Conservation (phyloP, 2,329 filamentous ascomycete genomes). For the Cercospora berteroae region DNA sequence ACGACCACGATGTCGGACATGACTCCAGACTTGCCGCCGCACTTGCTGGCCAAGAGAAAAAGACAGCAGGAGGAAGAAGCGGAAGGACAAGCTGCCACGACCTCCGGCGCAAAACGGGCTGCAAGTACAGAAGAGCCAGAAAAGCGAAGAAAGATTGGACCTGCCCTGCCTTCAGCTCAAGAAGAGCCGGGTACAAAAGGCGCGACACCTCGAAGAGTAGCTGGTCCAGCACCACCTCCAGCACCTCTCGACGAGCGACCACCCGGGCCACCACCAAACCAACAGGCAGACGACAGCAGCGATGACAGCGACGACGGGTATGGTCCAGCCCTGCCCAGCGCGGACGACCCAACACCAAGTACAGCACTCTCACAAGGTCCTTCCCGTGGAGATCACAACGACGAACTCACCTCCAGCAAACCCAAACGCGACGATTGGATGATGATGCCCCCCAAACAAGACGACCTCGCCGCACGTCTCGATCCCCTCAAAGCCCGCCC, state of each 20-base stretch:
- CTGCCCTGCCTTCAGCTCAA: conserved; percentile 44
- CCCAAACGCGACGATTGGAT: conserved; percentile 70
- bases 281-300: conserved; percentile 34
- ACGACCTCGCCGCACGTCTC: conserved; percentile 57
- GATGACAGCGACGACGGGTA: conserved; percentile 46
- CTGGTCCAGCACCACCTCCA: conserved; percentile 57
- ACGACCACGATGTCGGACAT: conserved; percentile 60
- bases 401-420: conserved; percentile 28
- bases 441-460: conserved; percentile 51
- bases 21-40: conserved; percentile 67
- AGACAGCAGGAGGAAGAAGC: conserved; percentile 46
- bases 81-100: conserved; percentile 37
- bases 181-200: not conserved
- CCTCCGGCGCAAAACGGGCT: conserved; percentile 39
- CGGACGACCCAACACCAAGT: conserved; percentile 3
- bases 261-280: conserved; percentile 35
- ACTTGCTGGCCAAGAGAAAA: conserved; percentile 57
- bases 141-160: conserved; percentile 56
- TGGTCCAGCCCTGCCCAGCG: conserved; percentile 45
- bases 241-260: conserved; percentile 50
- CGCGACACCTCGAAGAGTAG: conserved; percentile 42
- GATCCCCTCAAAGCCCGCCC: conserved; percentile 82
- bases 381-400: conserved; percentile 29
- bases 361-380: not conserved
- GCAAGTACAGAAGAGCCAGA: conserved; percentile 43